phyloP scores from a whole-genome alignment of 257 asterid species.

The Solanum paucissectum region DNA sequence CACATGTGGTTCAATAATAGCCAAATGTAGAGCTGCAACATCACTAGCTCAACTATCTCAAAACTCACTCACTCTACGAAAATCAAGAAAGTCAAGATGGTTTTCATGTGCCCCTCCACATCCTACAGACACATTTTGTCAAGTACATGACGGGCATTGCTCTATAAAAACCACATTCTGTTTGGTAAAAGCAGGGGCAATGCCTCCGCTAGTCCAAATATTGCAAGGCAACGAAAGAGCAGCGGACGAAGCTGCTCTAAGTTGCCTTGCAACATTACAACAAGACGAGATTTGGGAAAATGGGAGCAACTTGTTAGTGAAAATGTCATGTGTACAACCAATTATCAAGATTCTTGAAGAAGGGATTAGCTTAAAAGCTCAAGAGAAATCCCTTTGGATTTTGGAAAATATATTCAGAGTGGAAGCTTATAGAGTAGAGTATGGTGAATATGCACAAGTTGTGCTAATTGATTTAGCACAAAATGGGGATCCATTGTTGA shows the following conservation, averaged over 20 bases:
- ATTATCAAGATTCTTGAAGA: conserved; percentile 30
- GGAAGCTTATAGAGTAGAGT: conserved; percentile 37
- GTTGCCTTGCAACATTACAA: conserved; percentile 53
- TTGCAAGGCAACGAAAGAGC: conserved; percentile 43
- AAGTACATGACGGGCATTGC: conserved; percentile 55
- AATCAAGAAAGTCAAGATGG: conserved; percentile 55
- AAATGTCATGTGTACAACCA: conserved; percentile 27
- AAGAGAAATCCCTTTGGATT: conserved; percentile 61
- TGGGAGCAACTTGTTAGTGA: conserved; percentile 45
- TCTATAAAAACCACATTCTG: conserved; percentile 50
- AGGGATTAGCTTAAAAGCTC: conserved; percentile 43
- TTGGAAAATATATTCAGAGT: conserved; percentile 55
- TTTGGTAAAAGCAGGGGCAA: conserved; percentile 49
- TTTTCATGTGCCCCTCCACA: conserved; percentile 36
- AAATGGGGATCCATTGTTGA: conserved; percentile 50
- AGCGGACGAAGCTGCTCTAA: conserved; percentile 52
- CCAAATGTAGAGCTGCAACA: conserved; percentile 48
- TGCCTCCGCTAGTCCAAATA: conserved; percentile 31
- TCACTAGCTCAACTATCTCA: conserved; percentile 67
- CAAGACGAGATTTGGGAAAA: conserved; percentile 64
- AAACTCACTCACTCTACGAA: conserved; percentile 28
- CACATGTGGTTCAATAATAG: conserved; percentile 24
- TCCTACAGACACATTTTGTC: conserved; percentile 28
- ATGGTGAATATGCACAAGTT: conserved; percentile 47
- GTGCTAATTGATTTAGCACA: conserved; percentile 71